These are phyloP conservation scores for Aspergillaceae sp. DNA, from an alignment of 2,329 filamentous ascomycete species.

Conservation along the genomic window DNA sequence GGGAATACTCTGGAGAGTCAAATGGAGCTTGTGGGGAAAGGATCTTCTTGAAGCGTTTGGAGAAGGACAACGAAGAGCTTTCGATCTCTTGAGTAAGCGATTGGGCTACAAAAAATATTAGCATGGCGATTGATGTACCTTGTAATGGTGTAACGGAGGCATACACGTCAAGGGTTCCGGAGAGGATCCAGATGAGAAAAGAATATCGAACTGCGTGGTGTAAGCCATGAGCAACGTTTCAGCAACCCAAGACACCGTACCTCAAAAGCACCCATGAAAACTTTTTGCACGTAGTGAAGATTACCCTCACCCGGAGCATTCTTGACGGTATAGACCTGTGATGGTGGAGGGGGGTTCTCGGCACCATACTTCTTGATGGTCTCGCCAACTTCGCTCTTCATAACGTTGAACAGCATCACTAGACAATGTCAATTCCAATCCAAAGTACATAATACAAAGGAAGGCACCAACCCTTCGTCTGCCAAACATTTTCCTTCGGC, in stretches of 20 bases:
- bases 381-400: slow-evolving; percentile 57
- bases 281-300: slow-evolving; percentile 79
- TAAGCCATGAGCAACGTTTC: slow-evolving; percentile 5
- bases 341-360: slow-evolving; percentile 68
- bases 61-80: slow-evolving; percentile 58
- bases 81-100: slow-evolving; percentile 64
- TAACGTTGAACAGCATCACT: slow-evolving; percentile 52
- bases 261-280: slow-evolving; percentile 80
- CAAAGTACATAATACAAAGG: not conserved
- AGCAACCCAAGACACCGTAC: slow-evolving; percentile 20
- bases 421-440: not conserved
- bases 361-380: slow-evolving; percentile 51
- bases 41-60: slow-evolving; percentile 62
- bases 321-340: slow-evolving; percentile 71
- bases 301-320: slow-evolving; percentile 59
- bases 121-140: not conserved
- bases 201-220: slow-evolving; percentile 63
- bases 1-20: slow-evolving; percentile 59
- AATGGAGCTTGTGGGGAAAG: slow-evolving; percentile 72
- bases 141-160: slow-evolving; percentile 8
- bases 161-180: slow-evolving; percentile 44
- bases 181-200: slow-evolving; percentile 74
- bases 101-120: slow-evolving; percentile 35
- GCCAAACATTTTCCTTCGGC: slow-evolving; percentile 67
- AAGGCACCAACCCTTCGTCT: slow-evolving; percentile 57